Conservation (phyloP, 345 rosid species). For the Pugionium cornutum region DNA sequence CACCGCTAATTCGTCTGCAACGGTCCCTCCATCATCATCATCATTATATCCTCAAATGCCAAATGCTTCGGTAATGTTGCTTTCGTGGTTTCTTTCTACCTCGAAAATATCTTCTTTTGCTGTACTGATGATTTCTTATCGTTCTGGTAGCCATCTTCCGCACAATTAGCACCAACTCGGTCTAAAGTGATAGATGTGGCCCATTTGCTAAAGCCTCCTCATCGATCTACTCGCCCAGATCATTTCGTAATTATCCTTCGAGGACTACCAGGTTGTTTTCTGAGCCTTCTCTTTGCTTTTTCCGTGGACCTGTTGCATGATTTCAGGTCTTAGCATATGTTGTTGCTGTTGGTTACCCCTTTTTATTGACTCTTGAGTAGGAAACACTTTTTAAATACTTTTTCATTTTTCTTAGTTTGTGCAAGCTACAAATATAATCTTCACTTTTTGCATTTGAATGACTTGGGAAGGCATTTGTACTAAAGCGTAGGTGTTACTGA, state of each 20-base stretch:
- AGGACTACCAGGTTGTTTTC: slow-evolving; percentile 76
- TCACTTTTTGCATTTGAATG: slow-evolving; percentile 11
- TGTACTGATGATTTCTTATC: slow-evolving; percentile 41
- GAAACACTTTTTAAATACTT: not conserved
- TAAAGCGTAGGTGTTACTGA: not conserved
- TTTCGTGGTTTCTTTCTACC: not conserved
- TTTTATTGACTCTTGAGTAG: not conserved
- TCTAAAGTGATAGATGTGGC: slow-evolving; percentile 66
- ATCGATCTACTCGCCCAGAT: slow-evolving; percentile 71
- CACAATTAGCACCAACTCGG: slow-evolving; percentile 43
- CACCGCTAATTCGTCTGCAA: slow-evolving; percentile 39
- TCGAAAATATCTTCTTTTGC: slow-evolving; percentile 15
- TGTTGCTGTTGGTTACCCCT: not conserved
- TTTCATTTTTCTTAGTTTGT: not conserved
- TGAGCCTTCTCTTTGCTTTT: slow-evolving; percentile 11
- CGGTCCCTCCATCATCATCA: slow-evolving; percentile 18
- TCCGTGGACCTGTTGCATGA: not conserved
- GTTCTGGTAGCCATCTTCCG: slow-evolving; percentile 39
- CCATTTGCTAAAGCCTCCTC: slow-evolving; percentile 66
- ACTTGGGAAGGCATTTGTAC: not conserved
- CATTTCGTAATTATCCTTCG: slow-evolving; percentile 85
- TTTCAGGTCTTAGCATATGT: not conserved
- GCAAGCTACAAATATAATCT: slow-evolving; percentile 6
- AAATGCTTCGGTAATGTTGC: slow-evolving; percentile 32
- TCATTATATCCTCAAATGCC: slow-evolving; percentile 37